Percentiles rank a stretch among this genome's conserved stretches.
phyloP scores from a whole-genome alignment of 179 eudicot genomes.

The Beta macrorhiza region DNA sequence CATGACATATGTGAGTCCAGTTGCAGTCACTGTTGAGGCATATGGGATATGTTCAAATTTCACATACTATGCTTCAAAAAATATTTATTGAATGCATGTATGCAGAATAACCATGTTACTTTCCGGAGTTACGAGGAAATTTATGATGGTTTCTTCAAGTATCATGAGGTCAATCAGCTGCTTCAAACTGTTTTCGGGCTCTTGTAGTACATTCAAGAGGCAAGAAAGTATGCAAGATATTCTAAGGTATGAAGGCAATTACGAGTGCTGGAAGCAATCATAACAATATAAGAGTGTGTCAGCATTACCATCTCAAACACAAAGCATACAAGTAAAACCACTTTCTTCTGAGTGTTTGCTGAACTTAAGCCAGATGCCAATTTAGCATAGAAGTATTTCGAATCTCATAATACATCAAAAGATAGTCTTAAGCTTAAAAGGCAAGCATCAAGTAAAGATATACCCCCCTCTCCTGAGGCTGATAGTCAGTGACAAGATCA shows the following conservation, averaged over 20 bases:
- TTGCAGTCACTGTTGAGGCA: slow-evolving; percentile 60
- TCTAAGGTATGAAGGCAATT: not conserved
- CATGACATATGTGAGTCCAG: slow-evolving; percentile 76
- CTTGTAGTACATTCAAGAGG: not conserved
- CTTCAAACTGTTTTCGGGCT: not conserved
- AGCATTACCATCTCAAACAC: not conserved
- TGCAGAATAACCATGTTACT: slow-evolving; percentile 1
- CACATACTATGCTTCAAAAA: slow-evolving; percentile 3
- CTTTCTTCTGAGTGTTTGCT: not conserved
- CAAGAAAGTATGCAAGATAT: not conserved
- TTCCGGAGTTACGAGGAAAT: too few species aligned
- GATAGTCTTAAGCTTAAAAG: not conserved
- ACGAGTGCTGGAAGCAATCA: not conserved
- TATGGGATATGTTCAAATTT: slow-evolving; percentile 22
- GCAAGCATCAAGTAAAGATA: too few species aligned
- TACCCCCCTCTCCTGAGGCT: not conserved
- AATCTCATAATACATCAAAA: not conserved
- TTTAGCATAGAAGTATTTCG: not conserved
- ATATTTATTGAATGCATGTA: not conserved
- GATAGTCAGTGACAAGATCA: not conserved
- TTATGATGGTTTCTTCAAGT: not conserved
- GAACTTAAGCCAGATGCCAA: not conserved
- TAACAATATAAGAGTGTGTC: not conserved
- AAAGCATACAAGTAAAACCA: not conserved
- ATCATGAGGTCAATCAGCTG: not conserved